Base-by-base conservation (phyloP, 73 alveolate species). In the Durusdinium trenchii region DNA sequence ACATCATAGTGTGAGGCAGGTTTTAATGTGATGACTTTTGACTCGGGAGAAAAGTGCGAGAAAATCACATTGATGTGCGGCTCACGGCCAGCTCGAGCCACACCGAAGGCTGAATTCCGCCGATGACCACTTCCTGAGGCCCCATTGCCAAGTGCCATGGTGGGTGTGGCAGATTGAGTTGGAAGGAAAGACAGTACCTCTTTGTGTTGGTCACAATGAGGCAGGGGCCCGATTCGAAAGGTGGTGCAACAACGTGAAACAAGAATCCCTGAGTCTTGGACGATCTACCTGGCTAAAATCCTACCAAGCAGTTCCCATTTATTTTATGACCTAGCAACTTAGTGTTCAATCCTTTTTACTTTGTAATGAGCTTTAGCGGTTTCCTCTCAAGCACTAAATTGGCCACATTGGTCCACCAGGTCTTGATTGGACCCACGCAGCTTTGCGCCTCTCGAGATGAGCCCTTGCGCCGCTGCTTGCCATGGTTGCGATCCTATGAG, bases 401-500 rank as follows among this genome's bases (percentile, higher is more conserved):
- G 20, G 20, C 64, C 64, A 9, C 64, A 54, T 54, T 20, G 64
- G 64, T 9, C 92, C 50, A 26, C 2, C 92, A 48, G 92, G 92
- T 46, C 14, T 28, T 46, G 36, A 45, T 82, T 28, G 92, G 92
- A 48, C 46, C 35, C 48, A 35, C 48, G 36, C 20, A 46, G 73
- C 48, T 84, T 20, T 48, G 40, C 20, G 94, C 94, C 40, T 40
- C 48, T 6, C 94, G 94, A 7, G 78, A 51, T 7, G 94, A 84
- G 75, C 94, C 94, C 40, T 20, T 84, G 94, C 6, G 76, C 46
- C 78, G 54, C 28, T 52, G 26, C 71, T 38, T 67, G 81, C 81
- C 81, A 60, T 60, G 91, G 35, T 12, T 84, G 30, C 94, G 94
- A n/a, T 23, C 94, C 94, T 84, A 84, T 52, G 94, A 84, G 76